Percentiles rank a stretch among this genome's conserved stretches.
These are phyloP conservation scores for Lactarius hatsudake DNA, from an alignment of 768 basidiomycete species.

Conservation along the genomic window DNA sequence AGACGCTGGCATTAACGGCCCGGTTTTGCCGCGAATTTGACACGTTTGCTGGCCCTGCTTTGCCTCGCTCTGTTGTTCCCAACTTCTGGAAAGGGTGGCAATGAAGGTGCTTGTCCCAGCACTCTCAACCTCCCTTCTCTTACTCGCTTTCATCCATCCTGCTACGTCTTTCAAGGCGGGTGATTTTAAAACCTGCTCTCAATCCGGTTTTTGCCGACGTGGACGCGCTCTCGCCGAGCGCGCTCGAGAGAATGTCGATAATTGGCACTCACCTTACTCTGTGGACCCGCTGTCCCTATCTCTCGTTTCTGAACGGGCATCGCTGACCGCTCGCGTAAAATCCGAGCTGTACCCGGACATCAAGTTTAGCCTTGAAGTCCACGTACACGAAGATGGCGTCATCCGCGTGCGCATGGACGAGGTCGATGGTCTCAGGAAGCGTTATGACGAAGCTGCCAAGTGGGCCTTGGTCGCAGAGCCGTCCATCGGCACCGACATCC, in stretches of 20 bases:
- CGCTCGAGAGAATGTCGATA: constrained; percentile 51
- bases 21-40: background rate
- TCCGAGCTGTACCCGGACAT: constrained; percentile 82
- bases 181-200: constrained; percentile 94
- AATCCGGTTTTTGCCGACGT: constrained; percentile 92
- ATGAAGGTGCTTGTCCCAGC: constrained; percentile 26
- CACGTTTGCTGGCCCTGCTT: background rate
- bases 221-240: constrained; percentile 81
- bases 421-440: constrained; percentile 67
- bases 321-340: constrained; percentile 72
- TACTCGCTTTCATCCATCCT: constrained; percentile 34
- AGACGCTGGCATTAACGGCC: background rate
- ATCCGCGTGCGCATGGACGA: constrained; percentile 94
- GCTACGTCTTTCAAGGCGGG: constrained; percentile 65
- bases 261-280: constrained; percentile 88
- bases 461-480: constrained; percentile 88
- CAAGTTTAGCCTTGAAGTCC: constrained; percentile 77
- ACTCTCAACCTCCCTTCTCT: constrained; percentile 31
- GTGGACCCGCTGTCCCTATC: constrained; percentile 57
- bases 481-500: constrained; percentile 51
- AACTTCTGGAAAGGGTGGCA: constrained; percentile 10
- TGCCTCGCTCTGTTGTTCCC: background rate
- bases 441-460: constrained; percentile 87
- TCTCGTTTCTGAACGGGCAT: constrained; percentile 50
- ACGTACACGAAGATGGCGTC: constrained; percentile 84